Evolutionary conservation across 768 basidiomycete species (phyloP).

Genomic region (Russula virescens): DNA sequence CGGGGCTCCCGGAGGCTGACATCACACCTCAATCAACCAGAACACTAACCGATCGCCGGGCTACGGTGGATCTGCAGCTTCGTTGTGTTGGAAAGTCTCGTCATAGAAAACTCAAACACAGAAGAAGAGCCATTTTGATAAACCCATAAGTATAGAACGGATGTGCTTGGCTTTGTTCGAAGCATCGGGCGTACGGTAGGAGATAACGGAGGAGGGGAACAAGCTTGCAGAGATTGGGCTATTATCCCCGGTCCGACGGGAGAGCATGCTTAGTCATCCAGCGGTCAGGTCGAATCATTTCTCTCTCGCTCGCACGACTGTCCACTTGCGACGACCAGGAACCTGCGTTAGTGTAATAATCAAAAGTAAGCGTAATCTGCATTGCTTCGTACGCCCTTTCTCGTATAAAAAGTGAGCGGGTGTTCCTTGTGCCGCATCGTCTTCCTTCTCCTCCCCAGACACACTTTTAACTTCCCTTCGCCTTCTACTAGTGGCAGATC

Average conservation of each 20-base stretch:
- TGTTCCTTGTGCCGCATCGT: conserved; percentile 4
- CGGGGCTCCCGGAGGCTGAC: conserved; percentile 9
- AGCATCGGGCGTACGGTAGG: neutral
- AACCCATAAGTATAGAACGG: too few relatives aligned
- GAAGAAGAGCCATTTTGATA: too few relatives aligned
- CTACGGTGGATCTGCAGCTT: neutral
- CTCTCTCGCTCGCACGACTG: too few relatives aligned
- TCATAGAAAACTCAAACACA: too few relatives aligned
- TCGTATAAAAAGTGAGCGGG: conserved; percentile 19
- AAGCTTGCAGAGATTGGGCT: too few relatives aligned
- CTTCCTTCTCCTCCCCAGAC: neutral
- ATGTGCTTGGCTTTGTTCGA: neutral
- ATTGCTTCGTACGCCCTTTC: neutral
- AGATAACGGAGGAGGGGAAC: neutral
- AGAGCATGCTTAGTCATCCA: conserved; percentile 3
- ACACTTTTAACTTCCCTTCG: conserved; percentile 3
- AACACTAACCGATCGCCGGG: neutral
- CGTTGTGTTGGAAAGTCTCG: too few relatives aligned
- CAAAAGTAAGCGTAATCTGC: neutral
- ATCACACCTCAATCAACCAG: neutral
- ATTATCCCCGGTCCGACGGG: conserved; percentile 2
- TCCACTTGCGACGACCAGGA: too few relatives aligned
- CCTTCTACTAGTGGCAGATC: conserved; percentile 39
- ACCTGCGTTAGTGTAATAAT: too few relatives aligned
- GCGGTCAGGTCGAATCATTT: neutral